Base-by-base conservation (phyloP, 2,329 filamentous ascomycete genomes). In the Escovopsis sp. region DNA sequence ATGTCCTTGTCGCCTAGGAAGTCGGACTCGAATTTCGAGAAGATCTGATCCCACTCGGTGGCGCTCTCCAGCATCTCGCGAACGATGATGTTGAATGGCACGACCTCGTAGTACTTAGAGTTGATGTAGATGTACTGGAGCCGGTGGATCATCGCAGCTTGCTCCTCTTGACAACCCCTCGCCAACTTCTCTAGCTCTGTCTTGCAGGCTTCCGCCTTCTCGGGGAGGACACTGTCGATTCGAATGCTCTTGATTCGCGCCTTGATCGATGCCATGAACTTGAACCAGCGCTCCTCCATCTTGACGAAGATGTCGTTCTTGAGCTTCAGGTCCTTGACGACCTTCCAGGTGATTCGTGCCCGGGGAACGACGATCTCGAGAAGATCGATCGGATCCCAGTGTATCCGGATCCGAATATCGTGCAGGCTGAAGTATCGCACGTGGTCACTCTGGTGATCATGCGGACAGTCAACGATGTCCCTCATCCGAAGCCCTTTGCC, bases 1-100 rank as follows among this genome's bases (percentile, higher is more conserved):
- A 98, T 93, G 59, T 98, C 90, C 50, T 93, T 96, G 55, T 98
- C 92, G 0, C 88, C 88, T 48, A 98, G 79, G 58, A 88, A 98
- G 47, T 93, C 82, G 30, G 77, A 74, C 53, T 98, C 92, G 40
- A 98, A 96, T 36, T 90, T 81, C 37, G 76, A 69, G 59, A 98
- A 98, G 0, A 76, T 76, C 17, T 79, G 76, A 50, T 98, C 92
- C 90, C 90, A 98, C 43, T 87, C 84, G 15, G 86, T 77, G 4
- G 88, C 87, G 46, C 83, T 92, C 51, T 94, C 87, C 43, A 96
- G 77, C 65, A 94, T 90, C 37, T 84, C 81, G 45, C 88, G 77
- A 34, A 94, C 73, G 7, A 88, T 81, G 38, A 79, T 71, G 47
- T 96, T 98, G 43, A 98, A 70, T 1, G 92, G 90, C 34, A 96